A percentile compares a stretch with the other conserved stretches of the same genome.
These are phyloP conservation scores for Crassisporium funariophilum DNA, from an alignment of 768 basidiomycete species.

Conservation along the genomic window DNA sequence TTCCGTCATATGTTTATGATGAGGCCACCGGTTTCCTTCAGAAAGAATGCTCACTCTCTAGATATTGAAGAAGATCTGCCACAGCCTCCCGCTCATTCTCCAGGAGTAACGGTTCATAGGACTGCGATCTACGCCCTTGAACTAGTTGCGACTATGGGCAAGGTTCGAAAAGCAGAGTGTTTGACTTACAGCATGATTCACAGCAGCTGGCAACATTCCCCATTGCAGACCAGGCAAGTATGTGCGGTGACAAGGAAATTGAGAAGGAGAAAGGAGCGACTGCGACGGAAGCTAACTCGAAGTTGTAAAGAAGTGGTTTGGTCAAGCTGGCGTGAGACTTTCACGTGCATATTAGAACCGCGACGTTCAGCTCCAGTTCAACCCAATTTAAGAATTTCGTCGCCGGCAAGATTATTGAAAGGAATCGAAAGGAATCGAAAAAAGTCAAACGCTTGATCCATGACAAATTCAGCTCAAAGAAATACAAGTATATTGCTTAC, in stretches of 20 bases:
- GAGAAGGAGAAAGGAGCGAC: too few relatives aligned
- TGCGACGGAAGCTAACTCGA: too few relatives aligned
- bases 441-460: too few relatives aligned
- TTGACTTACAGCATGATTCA: constrained; percentile 73
- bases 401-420: too few relatives aligned
- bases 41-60: constrained; percentile 76
- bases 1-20: constrained; percentile 8
- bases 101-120: constrained; percentile 82
- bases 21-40: constrained; percentile 1
- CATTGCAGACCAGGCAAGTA: constrained; percentile 43
- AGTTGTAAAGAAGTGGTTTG: too few relatives aligned
- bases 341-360: too few relatives aligned
- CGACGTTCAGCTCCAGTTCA: too few relatives aligned
- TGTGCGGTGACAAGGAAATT: constrained; percentile 7
- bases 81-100: constrained; percentile 98
- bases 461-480: too few relatives aligned
- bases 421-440: too few relatives aligned
- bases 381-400: too few relatives aligned
- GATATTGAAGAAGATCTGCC: constrained; percentile 93
- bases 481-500: too few relatives aligned
- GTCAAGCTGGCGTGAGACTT: too few relatives aligned
- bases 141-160: constrained; percentile 45
- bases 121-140: constrained; percentile 79
- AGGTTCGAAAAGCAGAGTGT: constrained; percentile 13
- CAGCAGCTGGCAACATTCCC: constrained; percentile 81